A percentile compares a stretch with the other conserved stretches of the same genome.
Evolutionary conservation across 345 rosid genomes (phyloP).

Genomic region (Odontarrhena argentea): DNA sequence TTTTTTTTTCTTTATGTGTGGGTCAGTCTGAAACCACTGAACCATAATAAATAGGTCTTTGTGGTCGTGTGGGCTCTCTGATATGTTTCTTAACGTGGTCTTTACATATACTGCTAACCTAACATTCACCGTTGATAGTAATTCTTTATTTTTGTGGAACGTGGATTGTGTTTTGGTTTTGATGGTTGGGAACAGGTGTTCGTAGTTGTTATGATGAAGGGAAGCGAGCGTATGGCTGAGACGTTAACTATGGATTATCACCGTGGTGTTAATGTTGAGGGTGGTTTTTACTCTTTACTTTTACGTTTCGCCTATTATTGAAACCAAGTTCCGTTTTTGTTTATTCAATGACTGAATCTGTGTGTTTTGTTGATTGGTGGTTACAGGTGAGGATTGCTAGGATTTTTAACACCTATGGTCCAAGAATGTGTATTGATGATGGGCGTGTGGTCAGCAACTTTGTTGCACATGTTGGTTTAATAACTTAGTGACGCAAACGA

Average conservation of each 20-base stretch:
- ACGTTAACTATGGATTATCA: constrained; percentile 84
- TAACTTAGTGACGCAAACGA: neutral
- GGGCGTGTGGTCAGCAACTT: constrained; percentile 92
- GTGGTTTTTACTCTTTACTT: constrained; percentile 5
- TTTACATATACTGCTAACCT: too few relatives aligned
- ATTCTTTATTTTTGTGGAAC: neutral
- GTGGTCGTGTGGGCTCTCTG: too few relatives aligned
- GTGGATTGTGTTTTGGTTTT: constrained; percentile 17
- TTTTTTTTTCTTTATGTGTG: too few relatives aligned
- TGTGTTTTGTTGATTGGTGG: constrained; percentile 10
- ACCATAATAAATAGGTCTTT: too few relatives aligned
- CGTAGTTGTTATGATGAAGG: constrained; percentile 89
- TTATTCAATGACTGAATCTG: neutral
- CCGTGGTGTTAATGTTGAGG: constrained; percentile 73
- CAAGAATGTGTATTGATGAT: constrained; percentile 89
- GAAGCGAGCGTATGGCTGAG: constrained; percentile 70
- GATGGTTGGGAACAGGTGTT: constrained; percentile 51
- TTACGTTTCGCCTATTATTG: neutral
- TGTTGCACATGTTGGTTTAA: constrained; percentile 63
- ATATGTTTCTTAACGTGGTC: too few relatives aligned
- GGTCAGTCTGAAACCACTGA: too few relatives aligned
- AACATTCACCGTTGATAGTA: neutral
- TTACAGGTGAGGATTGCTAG: constrained; percentile 73
- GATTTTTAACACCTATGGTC: constrained; percentile 84
- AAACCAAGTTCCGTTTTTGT: neutral